Base-by-base conservation (phyloP, 2,329 filamentous ascomycete species). In the Cladophialophora yegresii region DNA sequence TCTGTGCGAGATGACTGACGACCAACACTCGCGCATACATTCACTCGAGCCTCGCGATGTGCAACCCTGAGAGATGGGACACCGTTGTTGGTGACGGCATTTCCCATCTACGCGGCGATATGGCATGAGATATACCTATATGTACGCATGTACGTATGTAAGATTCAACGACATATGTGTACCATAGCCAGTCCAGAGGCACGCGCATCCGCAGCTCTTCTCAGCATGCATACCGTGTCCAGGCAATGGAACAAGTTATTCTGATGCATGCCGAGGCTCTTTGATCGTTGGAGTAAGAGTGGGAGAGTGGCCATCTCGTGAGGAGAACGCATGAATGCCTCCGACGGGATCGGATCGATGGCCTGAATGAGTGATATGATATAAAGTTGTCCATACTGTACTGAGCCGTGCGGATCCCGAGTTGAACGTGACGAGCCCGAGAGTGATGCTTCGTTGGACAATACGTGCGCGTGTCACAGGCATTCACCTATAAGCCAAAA, bases 321-420 rank as follows among this genome's bases (percentile, higher is more conserved):
- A 54, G 51, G 54, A 54, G 50, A 61, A 45, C 16, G 5, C 20
- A 22, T 6, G 49, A 55, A 40, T 47, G 32, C 57, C 13, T 60
- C 57, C 57, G 57, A 60, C n/a, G 32, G 20, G n/a, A 40, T 7
- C 2, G 16, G 2, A 16, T 12, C 26, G 23, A 40, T 12, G 33
- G 33, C 13, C 33, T 40, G 3, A 6, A 43, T 0, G 3, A 2
- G 16, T 43, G 16, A 43, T 43, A n/a, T 6, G 26, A 43, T n/a
- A 20, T 40, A 43, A 43, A 20, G 16, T 43, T 16, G 5, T 6
- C n/a, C 13, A 6, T 28, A 3, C 16, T n/a, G 36, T 43, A n/a
- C 36, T n/a, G 36, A 43, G n/a, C 36, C 36, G 36, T 43, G n/a
- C 13, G 7, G 36, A 4, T 16, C 13, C n/a, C 16, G 36, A 43